Conservation (phyloP, 2,329 filamentous ascomycete species). For the Fusarium sp. region DNA sequence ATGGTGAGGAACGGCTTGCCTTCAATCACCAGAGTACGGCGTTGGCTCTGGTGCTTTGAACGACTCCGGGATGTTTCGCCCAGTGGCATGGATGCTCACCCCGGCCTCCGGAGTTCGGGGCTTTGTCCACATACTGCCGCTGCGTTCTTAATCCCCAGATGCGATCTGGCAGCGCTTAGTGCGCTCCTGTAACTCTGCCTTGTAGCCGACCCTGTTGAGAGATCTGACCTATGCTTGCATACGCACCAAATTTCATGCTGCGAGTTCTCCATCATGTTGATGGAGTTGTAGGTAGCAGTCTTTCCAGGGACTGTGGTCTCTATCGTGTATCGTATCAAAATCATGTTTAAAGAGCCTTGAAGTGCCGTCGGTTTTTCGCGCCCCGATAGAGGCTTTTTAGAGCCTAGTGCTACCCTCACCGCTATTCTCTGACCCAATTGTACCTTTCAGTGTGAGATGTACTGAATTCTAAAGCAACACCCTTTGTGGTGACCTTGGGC, state of each 20-base stretch:
- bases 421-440: constrained; percentile 40
- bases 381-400: constrained; percentile 40
- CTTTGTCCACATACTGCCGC: constrained; percentile 47
- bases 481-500: constrained; percentile 34
- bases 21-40: constrained; percentile 27
- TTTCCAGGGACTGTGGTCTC: constrained; percentile 4
- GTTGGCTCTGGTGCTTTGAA: constrained; percentile 27
- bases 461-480: constrained; percentile 36
- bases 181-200: constrained; percentile 45
- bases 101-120: constrained; percentile 40
- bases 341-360: constrained; percentile 20
- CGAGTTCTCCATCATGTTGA: constrained; percentile 26
- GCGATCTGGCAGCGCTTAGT: constrained; percentile 49
- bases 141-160: constrained; percentile 44
- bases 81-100: constrained; percentile 36
- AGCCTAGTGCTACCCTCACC: constrained; percentile 46
- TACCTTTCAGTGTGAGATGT: constrained; percentile 41
- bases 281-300: constrained; percentile 7
- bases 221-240: constrained; percentile 47
- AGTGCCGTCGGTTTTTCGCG: constrained; percentile 26
- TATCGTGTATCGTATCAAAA: constrained; percentile 9
- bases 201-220: constrained; percentile 39
- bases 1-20: constrained; percentile 5
- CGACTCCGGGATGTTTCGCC: constrained; percentile 39
- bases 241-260: constrained; percentile 40